These are phyloP conservation scores for Mucor saturninus DNA, from an alignment of 371 early-diverging fungal genomes.

Conservation along the genomic window DNA sequence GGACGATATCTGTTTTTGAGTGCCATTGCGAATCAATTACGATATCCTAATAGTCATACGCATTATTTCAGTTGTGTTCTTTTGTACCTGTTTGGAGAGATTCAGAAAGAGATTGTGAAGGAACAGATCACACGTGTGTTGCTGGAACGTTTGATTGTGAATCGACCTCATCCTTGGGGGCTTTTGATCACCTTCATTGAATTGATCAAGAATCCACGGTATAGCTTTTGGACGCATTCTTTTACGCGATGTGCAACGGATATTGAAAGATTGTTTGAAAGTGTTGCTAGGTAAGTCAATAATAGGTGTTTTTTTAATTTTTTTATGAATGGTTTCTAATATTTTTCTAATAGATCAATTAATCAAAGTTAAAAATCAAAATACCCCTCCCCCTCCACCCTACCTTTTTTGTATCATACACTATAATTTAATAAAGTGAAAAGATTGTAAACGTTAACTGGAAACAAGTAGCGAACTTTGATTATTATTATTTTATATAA, in stretches of 20 bases:
- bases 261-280: conserved; percentile 74
- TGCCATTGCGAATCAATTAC: conserved; percentile 95
- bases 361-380: neutral
- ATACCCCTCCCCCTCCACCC: neutral
- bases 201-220: conserved; percentile 89
- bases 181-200: conserved; percentile 96
- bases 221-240: conserved; percentile 86
- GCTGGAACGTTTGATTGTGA: conserved; percentile 93
- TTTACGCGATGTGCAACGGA: conserved; percentile 76
- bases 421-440: neutral
- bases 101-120: conserved; percentile 79
- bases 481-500: too few species aligned
- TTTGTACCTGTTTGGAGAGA: conserved; percentile 84
- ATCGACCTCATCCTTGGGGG: conserved; percentile 98
- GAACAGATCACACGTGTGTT: conserved; percentile 96
- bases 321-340: neutral
- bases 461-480: too few species aligned
- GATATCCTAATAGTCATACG: conserved; percentile 97
- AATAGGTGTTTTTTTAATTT: neutral
- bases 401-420: neutral
- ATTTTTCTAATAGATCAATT: conserved; percentile 1
- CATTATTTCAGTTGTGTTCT: conserved; percentile 88
- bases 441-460: too few species aligned
- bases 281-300: conserved; percentile 62
- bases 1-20: conserved; percentile 86